Evolutionary conservation across 2,329 filamentous ascomycete species (phyloP).

Genomic region (Penicillium sp.): DNA sequence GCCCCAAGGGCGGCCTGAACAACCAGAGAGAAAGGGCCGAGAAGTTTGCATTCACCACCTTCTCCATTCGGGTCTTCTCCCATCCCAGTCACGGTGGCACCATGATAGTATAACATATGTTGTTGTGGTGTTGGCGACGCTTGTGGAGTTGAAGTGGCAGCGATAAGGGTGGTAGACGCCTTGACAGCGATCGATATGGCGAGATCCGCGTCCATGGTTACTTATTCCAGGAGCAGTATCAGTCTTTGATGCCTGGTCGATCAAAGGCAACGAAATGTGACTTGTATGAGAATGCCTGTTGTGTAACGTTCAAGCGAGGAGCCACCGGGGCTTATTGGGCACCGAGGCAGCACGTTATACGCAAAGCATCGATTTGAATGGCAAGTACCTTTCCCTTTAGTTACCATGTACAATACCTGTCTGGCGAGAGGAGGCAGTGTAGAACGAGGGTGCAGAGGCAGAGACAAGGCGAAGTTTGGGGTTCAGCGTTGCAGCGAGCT

Average conservation of each 20-base stretch:
- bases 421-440: not conserved
- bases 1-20: conserved; percentile 85
- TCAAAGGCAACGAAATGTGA: conserved; percentile 12
- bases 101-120: conserved; percentile 21
- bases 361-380: not conserved
- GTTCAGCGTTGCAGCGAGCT: not conserved
- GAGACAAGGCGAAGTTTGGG: not conserved
- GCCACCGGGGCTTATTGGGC: conserved; percentile 7
- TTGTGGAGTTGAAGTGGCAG: conserved; percentile 7
- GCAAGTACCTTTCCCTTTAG: too few species aligned
- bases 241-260: conserved; percentile 9
- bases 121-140: conserved; percentile 18
- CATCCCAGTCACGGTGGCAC: conserved; percentile 17
- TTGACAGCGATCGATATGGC: conserved; percentile 14
- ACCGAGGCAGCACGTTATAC: conserved; percentile 1
- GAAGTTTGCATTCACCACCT: conserved; percentile 77
- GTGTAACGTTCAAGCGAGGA: conserved; percentile 6
- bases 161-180: conserved; percentile 4
- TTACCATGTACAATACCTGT: too few species aligned
- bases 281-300: conserved; percentile 5
- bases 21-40: conserved; percentile 87
- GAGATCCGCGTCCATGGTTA: conserved; percentile 8
- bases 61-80: conserved; percentile 44
- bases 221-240: not conserved
- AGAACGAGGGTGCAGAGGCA: not conserved